A percentile compares a stretch with the other conserved stretches of the same genome.
Conservation (phyloP, 169 alveolate genomes). For the Plasmodium gonderi region DNA sequence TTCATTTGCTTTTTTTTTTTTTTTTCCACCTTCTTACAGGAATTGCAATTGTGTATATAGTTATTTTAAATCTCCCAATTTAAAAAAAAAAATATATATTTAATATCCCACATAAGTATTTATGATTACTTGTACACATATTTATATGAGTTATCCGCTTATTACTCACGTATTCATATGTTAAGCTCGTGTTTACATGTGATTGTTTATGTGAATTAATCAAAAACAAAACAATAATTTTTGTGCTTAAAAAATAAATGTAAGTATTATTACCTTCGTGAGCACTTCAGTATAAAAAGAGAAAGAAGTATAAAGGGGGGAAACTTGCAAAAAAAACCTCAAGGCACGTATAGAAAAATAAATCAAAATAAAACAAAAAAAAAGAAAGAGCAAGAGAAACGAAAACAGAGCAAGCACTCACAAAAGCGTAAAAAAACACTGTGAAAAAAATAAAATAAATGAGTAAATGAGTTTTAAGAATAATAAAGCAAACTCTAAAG, state of each 20-base stretch:
- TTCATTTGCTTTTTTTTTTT: too few species aligned
- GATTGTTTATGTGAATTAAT: not conserved
- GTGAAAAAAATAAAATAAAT: not conserved
- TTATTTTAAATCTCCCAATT: not conserved
- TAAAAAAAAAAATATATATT: not conserved
- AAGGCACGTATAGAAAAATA: not conserved
- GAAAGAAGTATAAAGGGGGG: not conserved
- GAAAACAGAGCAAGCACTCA: not conserved
- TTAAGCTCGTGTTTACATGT: not conserved
- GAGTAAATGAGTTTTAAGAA: too few species aligned
- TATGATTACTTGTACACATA: not conserved
- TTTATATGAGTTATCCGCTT: not conserved
- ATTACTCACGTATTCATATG: not conserved
- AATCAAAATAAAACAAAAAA: not conserved
- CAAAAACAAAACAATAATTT: not conserved
- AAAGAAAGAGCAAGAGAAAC: not conserved
- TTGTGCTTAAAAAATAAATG: not conserved
- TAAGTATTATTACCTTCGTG: not conserved
- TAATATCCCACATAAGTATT: not conserved
- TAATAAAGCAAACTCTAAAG: too few species aligned
- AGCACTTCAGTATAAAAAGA: not conserved
- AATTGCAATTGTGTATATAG: not conserved
- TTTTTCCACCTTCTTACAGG: not conserved
- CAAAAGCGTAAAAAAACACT: not conserved
- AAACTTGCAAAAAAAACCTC: not conserved